These are phyloP conservation scores for Pestalotiopsis sp. DNA, from an alignment of 2,329 filamentous ascomycete genomes.

Conservation along the genomic window DNA sequence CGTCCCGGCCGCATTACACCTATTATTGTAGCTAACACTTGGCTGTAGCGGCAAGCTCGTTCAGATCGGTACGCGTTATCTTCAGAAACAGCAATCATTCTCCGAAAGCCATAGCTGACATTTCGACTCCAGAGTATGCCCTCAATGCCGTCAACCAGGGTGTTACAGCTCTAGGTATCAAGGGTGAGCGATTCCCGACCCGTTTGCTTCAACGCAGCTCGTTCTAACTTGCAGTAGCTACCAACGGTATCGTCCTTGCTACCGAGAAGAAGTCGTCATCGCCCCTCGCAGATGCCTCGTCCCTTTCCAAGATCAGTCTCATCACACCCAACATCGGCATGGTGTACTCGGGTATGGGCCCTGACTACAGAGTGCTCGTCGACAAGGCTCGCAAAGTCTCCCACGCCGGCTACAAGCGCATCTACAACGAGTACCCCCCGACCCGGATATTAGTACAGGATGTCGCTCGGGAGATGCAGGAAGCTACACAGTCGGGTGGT, in stretches of 20 bases:
- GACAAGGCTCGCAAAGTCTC: constrained; percentile 98
- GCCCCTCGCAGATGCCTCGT: constrained; percentile 91
- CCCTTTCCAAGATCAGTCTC: constrained; percentile 94
- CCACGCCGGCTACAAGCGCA: constrained; percentile 97
- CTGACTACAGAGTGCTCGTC: constrained; percentile 95
- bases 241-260: constrained; percentile 97
- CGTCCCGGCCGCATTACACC: constrained; percentile 16
- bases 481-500: constrained; percentile 97
- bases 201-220: constrained; percentile 10
- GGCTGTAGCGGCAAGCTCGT: constrained; percentile 88
- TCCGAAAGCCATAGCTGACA: constrained; percentile 12
- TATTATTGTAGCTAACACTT: constrained; percentile 28
- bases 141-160: constrained; percentile 99
- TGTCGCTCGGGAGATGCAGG: constrained; percentile 96
- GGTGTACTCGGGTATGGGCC: constrained; percentile 99
- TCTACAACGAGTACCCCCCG: constrained; percentile 99
- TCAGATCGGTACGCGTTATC: constrained; percentile 75
- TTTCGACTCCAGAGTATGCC: constrained; percentile 79
- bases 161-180: constrained; percentile 97
- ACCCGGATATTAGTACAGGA: constrained; percentile 99
- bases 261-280: constrained; percentile 99
- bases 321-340: constrained; percentile 99
- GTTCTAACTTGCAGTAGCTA: constrained; percentile 60
- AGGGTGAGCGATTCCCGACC: constrained; percentile 61
- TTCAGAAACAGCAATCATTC: background rate